These are phyloP conservation scores for Tricholoma sp. DNA, from an alignment of 768 basidiomycete genomes.

Conservation along the genomic window DNA sequence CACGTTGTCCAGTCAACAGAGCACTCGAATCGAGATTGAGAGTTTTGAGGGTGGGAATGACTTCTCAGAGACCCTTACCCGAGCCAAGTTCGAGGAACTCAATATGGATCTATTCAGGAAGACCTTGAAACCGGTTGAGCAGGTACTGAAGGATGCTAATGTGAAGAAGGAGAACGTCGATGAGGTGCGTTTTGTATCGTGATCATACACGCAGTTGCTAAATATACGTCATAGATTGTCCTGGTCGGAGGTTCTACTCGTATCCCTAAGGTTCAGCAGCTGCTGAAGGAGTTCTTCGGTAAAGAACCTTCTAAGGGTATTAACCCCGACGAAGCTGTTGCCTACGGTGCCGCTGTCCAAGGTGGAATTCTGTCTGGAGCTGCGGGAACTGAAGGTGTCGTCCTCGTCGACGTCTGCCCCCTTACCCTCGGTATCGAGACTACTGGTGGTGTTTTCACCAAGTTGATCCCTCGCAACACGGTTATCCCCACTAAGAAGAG, in stretches of 20 bases:
- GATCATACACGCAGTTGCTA: background rate
- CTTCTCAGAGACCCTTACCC: slow-evolving; percentile 93
- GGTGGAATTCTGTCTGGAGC: slow-evolving; percentile 97
- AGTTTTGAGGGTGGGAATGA: slow-evolving; percentile 95
- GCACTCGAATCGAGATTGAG: slow-evolving; percentile 91
- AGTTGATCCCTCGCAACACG: slow-evolving; percentile 95
- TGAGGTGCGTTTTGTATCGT: slow-evolving; percentile 47
- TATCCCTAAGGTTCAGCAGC: slow-evolving; percentile 99
- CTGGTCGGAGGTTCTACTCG: slow-evolving; percentile 98
- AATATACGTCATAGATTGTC: slow-evolving; percentile 50
- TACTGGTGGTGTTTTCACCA: slow-evolving; percentile 96
- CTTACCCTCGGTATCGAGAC: slow-evolving; percentile 99
- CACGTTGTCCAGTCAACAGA: slow-evolving; percentile 88
- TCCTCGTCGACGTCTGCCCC: slow-evolving; percentile 95
- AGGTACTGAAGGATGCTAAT: slow-evolving; percentile 95
- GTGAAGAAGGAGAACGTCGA: slow-evolving; percentile 97
- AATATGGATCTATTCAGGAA: slow-evolving; percentile 99
- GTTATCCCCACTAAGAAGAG: slow-evolving; percentile 97
- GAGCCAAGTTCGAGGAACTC: slow-evolving; percentile 98
- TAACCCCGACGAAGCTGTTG: slow-evolving; percentile 99
- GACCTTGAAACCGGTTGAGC: slow-evolving; percentile 99
- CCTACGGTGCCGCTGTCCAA: slow-evolving; percentile 98
- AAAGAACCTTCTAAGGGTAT: slow-evolving; percentile 98
- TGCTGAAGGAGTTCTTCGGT: slow-evolving; percentile 97
- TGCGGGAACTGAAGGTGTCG: slow-evolving; percentile 82